Evolutionary conservation across 805 yeast genomes (phyloP).

Genomic region (Cyberlindnera amylophila): DNA sequence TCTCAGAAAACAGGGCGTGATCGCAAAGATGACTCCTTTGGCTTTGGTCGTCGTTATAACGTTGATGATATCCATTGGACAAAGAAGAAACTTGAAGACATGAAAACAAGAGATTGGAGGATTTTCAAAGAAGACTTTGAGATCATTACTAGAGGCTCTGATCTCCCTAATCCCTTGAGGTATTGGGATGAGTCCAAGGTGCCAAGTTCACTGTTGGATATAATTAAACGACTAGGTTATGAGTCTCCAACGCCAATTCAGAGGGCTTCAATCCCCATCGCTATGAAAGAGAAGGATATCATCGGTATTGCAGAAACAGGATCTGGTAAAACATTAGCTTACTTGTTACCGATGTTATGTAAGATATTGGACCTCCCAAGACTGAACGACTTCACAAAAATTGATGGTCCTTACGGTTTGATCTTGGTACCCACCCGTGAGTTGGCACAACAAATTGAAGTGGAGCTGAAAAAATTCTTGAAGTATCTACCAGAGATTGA

Average conservation of each 20-base stretch:
- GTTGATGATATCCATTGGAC: slow-evolving; percentile 51
- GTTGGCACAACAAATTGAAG: slow-evolving; percentile 80
- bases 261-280: slow-evolving; percentile 79
- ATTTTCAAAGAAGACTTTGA: slow-evolving; percentile 74
- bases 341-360: slow-evolving; percentile 65
- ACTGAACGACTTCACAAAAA: slow-evolving; percentile 41
- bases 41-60: neutral
- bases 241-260: slow-evolving; percentile 85
- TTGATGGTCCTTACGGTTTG: slow-evolving; percentile 69
- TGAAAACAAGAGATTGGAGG: slow-evolving; percentile 89
- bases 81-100: slow-evolving; percentile 54
- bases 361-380: slow-evolving; percentile 47
- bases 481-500: slow-evolving; percentile 37
- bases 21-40: neutral
- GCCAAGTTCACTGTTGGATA: slow-evolving; percentile 37
- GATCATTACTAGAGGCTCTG: slow-evolving; percentile 50
- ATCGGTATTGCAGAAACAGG: slow-evolving; percentile 96
- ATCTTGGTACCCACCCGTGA: slow-evolving; percentile 92
- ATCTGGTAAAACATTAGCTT: slow-evolving; percentile 89
- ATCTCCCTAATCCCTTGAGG: slow-evolving; percentile 55
- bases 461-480: slow-evolving; percentile 56
- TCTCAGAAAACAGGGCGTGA: neutral
- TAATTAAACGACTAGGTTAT: slow-evolving; percentile 43
- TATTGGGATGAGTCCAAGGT: slow-evolving; percentile 66
- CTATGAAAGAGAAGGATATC: slow-evolving; percentile 55